These are phyloP conservation scores for Moringa oleifera DNA, from an alignment of 345 rosid species.

Conservation along the genomic window DNA sequence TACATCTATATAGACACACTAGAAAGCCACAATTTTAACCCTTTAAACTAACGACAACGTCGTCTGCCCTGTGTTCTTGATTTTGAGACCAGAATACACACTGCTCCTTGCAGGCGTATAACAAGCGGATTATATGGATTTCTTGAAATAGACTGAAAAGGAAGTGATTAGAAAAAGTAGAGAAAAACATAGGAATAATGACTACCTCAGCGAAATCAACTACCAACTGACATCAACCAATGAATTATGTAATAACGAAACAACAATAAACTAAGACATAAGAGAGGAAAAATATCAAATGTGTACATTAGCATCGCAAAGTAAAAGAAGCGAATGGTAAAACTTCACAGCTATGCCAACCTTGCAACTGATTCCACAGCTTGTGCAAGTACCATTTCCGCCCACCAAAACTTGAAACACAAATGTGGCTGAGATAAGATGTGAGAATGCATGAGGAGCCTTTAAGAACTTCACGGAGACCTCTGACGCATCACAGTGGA, in stretches of 20 bases:
- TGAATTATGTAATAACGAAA: too few species aligned
- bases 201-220: background rate
- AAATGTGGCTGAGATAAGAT: constrained; percentile 56
- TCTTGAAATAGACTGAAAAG: background rate
- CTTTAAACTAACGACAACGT: background rate
- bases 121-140: background rate
- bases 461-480: constrained; percentile 56
- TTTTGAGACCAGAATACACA: too few species aligned
- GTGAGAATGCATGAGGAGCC: constrained; percentile 57
- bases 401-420: constrained; percentile 48
- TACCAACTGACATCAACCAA: background rate
- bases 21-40: background rate
- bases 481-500: constrained; percentile 31
- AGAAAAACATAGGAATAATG: too few species aligned
- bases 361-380: constrained; percentile 67
- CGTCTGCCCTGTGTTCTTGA: too few species aligned
- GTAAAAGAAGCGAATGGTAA: constrained; percentile 4
- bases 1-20: too few species aligned
- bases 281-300: too few species aligned
- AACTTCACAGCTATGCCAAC: constrained; percentile 23
- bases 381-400: constrained; percentile 45
- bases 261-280: too few species aligned
- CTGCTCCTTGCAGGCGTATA: too few species aligned
- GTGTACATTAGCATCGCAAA: too few species aligned
- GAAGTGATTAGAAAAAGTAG: background rate